phyloP scores from a whole-genome alignment of 805 yeast genomes.

The Pichia ethanolica region DNA sequence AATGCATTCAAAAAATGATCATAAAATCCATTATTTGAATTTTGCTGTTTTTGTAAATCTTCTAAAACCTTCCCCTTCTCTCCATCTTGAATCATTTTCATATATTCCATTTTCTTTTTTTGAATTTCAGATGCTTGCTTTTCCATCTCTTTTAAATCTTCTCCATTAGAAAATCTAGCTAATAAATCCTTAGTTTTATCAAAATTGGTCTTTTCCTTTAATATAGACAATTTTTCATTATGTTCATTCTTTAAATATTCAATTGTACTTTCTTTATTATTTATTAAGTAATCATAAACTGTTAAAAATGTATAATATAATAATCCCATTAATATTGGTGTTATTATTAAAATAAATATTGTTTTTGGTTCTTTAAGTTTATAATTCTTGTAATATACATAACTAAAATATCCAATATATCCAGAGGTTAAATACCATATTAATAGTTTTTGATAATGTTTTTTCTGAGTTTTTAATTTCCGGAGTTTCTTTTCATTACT shows the following conservation, averaged over 20 bases:
- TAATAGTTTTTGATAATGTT: slow-evolving; percentile 13
- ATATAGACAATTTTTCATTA: slow-evolving; percentile 29
- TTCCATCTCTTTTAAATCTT: slow-evolving; percentile 34
- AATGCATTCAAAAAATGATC: slow-evolving; percentile 36
- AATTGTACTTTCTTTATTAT: slow-evolving; percentile 17
- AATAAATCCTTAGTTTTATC: slow-evolving; percentile 69
- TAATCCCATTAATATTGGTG: slow-evolving; percentile 14
- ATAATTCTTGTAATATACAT: slow-evolving; percentile 10
- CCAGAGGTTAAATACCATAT: slow-evolving; percentile 16
- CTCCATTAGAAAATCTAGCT: slow-evolving; percentile 51
- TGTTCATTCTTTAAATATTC: slow-evolving; percentile 27
- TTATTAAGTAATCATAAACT: slow-evolving; percentile 17
- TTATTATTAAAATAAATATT: slow-evolving; percentile 1
- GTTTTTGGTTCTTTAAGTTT: not conserved
- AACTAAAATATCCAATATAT: slow-evolving; percentile 21
- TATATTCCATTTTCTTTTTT: slow-evolving; percentile 32
- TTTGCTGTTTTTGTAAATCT: slow-evolving; percentile 10
- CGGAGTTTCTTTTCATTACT: slow-evolving; percentile 19
- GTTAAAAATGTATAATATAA: slow-evolving; percentile 12
- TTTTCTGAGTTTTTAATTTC: slow-evolving; percentile 11
- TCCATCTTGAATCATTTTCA: slow-evolving; percentile 29
- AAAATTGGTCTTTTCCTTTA: slow-evolving; percentile 55
- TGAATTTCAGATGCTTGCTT: slow-evolving; percentile 36
- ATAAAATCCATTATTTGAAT: slow-evolving; percentile 12
- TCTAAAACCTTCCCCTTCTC: slow-evolving; percentile 13